These are phyloP conservation scores for Amanita polypyramis DNA, from an alignment of 768 basidiomycete species.

Conservation along the genomic window DNA sequence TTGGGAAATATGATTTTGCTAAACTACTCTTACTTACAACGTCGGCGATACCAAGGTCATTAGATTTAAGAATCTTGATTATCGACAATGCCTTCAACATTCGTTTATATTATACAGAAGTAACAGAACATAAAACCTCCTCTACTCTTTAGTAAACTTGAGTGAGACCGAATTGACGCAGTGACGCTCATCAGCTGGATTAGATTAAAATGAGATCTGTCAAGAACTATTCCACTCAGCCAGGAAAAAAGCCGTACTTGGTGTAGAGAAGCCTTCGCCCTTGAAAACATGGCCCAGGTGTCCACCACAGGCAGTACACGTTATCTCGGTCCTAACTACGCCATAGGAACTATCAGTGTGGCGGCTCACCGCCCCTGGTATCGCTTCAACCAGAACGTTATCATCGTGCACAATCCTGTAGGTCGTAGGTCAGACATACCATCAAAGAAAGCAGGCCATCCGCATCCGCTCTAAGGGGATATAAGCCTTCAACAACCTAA, in stretches of 20 bases:
- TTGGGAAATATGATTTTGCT: background rate
- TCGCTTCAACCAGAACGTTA: slow-evolving; percentile 33
- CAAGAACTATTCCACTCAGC: background rate
- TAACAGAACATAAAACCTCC: too few species aligned
- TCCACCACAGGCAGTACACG: slow-evolving; percentile 83
- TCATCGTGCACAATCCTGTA: background rate
- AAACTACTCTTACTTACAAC: too few species aligned
- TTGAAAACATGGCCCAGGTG: slow-evolving; percentile 96
- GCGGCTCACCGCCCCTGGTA: slow-evolving; percentile 78
- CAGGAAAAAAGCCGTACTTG: slow-evolving; percentile 38
- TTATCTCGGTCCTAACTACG: slow-evolving; percentile 75
- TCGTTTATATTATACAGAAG: too few species aligned
- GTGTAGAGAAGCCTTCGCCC: slow-evolving; percentile 75
- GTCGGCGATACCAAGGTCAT: background rate
- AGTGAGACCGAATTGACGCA: slow-evolving; percentile 88
- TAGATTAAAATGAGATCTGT: slow-evolving; percentile 15
- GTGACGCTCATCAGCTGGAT: slow-evolving; percentile 69
- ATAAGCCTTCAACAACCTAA: background rate
- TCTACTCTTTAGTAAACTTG: slow-evolving; percentile 50
- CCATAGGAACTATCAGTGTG: slow-evolving; percentile 64
- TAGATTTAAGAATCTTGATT: too few species aligned
- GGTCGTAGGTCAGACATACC: slow-evolving; percentile 31
- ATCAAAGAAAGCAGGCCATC: slow-evolving; percentile 98
- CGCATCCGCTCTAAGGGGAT: slow-evolving; percentile 61
- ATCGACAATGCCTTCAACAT: background rate